Conservation (phyloP, 306 rosid genomes). For the Vachellia collinsii region DNA sequence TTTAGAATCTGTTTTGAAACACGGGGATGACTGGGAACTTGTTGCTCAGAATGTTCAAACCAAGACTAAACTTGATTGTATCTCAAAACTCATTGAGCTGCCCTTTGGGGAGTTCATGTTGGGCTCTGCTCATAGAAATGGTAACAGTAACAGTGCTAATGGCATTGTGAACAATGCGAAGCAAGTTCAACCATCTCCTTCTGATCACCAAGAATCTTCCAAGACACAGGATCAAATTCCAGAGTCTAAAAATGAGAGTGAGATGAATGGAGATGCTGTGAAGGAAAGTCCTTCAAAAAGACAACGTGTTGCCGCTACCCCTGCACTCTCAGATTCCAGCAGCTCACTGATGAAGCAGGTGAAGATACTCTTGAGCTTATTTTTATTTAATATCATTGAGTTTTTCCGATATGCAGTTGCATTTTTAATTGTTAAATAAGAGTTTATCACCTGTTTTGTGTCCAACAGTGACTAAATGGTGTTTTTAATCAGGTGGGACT, state of each 20-base stretch:
- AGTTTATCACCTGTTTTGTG: neutral
- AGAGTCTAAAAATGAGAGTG: slow-evolving; percentile 47
- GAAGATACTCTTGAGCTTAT: slow-evolving; percentile 18
- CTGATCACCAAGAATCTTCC: slow-evolving; percentile 53
- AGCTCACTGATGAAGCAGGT: slow-evolving; percentile 88
- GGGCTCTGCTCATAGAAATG: slow-evolving; percentile 54
- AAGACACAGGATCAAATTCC: slow-evolving; percentile 49
- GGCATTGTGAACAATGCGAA: slow-evolving; percentile 46
- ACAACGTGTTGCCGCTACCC: slow-evolving; percentile 49
- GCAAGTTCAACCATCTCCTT: slow-evolving; percentile 48
- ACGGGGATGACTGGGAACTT: slow-evolving; percentile 97
- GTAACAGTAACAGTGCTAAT: slow-evolving; percentile 38
- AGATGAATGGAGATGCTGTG: slow-evolving; percentile 63
- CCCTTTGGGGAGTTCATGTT: slow-evolving; percentile 84
- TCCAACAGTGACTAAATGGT: slow-evolving; percentile 26
- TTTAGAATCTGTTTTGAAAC: slow-evolving; percentile 87
- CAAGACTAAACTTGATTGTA: slow-evolving; percentile 80
- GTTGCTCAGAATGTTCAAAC: slow-evolving; percentile 79
- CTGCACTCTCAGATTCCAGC: slow-evolving; percentile 59
- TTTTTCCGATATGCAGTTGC: slow-evolving; percentile 13
- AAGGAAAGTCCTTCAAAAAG: slow-evolving; percentile 68
- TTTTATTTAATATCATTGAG: slow-evolving; percentile 17
- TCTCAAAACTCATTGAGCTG: slow-evolving; percentile 78
- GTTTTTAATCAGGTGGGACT: slow-evolving; percentile 72
- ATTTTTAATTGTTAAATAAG: neutral